Evolutionary conservation across 1,139 yeast genomes (phyloP), one percentile per base, ranked within the genome.

Genomic region (Williopsis jadinii): DNA sequence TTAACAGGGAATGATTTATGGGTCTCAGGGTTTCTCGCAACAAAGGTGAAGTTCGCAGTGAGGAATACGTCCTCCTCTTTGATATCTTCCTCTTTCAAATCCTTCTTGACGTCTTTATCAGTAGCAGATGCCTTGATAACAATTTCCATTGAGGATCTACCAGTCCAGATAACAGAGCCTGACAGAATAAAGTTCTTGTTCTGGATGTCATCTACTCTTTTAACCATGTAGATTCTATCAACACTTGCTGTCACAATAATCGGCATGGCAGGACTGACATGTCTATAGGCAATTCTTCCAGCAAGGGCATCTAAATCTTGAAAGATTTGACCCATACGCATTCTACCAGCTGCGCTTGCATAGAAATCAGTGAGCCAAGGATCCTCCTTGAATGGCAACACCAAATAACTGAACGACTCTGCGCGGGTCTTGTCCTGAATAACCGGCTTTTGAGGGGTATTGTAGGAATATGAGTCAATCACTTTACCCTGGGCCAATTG

Each of bases 211-310:
- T 87, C 95, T 35, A 88, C 78, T 49, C 87, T 81, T 59, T 84
- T 84, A 47, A 87, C 78, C 80, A 90, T 82, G 61, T 85, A 85
- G 52, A 90, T 85, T 48, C 97, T 71, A 63, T 90, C 97, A 31
- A 90, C 96, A 12, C 94, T 82, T 1, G 97, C 97, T 11, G 97
- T 90, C 30, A 87, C 97, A 58, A 86, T 83, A 61, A 86, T 88
- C 9, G 96, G 95, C 58, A 84, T 88, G 2, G 95, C 92, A 0
- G 96, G 96, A 8, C 85, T 72, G 64, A 95, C 84, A 58, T 85
- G 95, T 53, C 84, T 71, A 59, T 85, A 83, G 24, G 94, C 94
- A 53, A 86, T 85, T 56, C 87, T 75, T 34, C 95, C 95, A 1
- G 95, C 95, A 47, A 86, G 67, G 6, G 94, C 92, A 59, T 87